Evolutionary conservation across 768 basidiomycete genomes (phyloP), one percentile per base, ranked within the genome.

Genomic region (Pisolithus tinctorius): DNA sequence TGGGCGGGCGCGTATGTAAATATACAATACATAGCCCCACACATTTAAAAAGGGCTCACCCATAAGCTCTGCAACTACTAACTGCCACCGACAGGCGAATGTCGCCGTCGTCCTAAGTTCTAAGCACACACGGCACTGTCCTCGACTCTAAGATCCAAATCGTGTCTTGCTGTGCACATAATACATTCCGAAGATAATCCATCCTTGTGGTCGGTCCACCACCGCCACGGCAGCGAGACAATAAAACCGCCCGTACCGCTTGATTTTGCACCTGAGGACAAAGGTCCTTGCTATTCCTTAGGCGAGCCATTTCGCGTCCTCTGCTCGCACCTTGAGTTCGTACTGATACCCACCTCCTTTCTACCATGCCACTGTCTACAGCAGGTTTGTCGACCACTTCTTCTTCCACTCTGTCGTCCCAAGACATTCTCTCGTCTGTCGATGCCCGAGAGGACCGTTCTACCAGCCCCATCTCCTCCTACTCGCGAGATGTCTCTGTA

Each of bases 371-470:
- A n/a, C 36, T 29, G 29, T 42, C 48, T 41, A 38, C 56, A 62
- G 53, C 64, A 51, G 55, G 49, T 26, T 47, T 43, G 29, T 58
- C 61, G 55, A 37, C 55, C 38, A 53, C 58, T 27, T 58, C 61
- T 46, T 67, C 64, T 29, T 56, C 64, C 58, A 65, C 60, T 36
- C 64, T 68, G 55, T 66, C 65, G 43, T 67, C 65, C 6, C 65
- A 51, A 50, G 65, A 55, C 63, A 57, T 55, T 20, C 59, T 69
- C 48, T 63, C 64, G n/a, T 54, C 61, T 42, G 67, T 67, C 59
- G 59, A 67, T 60, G 67, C 38, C 16, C 65, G 55, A 39, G 63
- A 67, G 55, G 65, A 63, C 56, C 13, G 39, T 41, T 58, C 62
- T 54, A 59, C 65, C 27, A 67, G 65, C 47, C 60, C 66, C 47